phyloP scores from a whole-genome alignment of 139 green algal genomes.

The Chlamydomonas eustigma region DNA sequence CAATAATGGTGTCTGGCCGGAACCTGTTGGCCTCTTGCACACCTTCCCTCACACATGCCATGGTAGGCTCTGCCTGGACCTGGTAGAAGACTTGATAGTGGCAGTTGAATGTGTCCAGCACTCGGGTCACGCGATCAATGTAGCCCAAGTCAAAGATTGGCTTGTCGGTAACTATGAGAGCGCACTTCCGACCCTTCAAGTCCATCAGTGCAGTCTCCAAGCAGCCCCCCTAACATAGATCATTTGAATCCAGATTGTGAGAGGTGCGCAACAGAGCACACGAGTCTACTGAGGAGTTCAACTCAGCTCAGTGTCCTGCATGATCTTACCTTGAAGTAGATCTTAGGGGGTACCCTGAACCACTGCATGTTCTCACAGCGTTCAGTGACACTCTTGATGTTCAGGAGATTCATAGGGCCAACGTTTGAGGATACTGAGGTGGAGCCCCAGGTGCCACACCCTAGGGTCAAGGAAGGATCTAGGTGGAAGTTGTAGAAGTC shows the following conservation, averaged over 20 bases:
- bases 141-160: slow-evolving; percentile 57
- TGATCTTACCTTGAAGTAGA: slow-evolving; percentile 15
- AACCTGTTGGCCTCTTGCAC: slow-evolving; percentile 46
- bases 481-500: slow-evolving; percentile 74
- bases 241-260: too few species aligned
- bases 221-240: too few species aligned
- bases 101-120: slow-evolving; percentile 31
- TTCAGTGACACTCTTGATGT: slow-evolving; percentile 59
- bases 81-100: slow-evolving; percentile 58
- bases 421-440: slow-evolving; percentile 64
- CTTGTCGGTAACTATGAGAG: slow-evolving; percentile 67
- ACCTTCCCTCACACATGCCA: slow-evolving; percentile 49
- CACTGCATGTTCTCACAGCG: slow-evolving; percentile 62
- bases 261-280: too few species aligned
- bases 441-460: slow-evolving; percentile 60
- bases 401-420: slow-evolving; percentile 61
- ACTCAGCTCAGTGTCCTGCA: too few species aligned
- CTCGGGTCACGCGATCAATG: slow-evolving; percentile 25
- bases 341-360: slow-evolving; percentile 65
- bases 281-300: too few species aligned
- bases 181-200: slow-evolving; percentile 46
- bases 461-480: slow-evolving; percentile 66
- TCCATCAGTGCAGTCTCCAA: slow-evolving; percentile 53
- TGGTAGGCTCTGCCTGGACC: slow-evolving; percentile 56
- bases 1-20: slow-evolving; percentile 66